Base-by-base conservation (phyloP, 495 filamentous ascomycete species). In the Filosporella fistucella region DNA sequence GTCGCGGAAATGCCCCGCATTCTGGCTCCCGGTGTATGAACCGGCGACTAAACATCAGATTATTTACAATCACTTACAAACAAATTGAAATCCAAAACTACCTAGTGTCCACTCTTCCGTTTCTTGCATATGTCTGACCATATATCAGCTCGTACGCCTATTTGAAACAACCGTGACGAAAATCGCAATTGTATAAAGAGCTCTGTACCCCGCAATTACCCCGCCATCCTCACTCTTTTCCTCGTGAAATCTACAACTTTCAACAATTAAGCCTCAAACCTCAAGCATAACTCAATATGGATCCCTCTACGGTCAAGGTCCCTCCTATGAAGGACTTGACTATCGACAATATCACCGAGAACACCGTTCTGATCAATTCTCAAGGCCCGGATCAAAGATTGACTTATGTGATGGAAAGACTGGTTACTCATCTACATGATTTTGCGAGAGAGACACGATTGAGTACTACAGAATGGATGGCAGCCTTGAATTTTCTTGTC, bases 281-380 rank as follows among this genome's bases (percentile, higher is more conserved):
- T 6, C 13, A 35, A 35, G 13, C 18, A 14, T 20, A 40, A 4
- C n/a, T 11, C 23, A 43, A 29, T 24, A 43, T 43, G 41, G 41
- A 43, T 32, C 41, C 23, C 2, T 20, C 41, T 17, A 43, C 24
- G 4, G 24, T 43, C 41, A 43, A 43, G 6, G 69, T 78, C 56
- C 78, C 77, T 32, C 71, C 75, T 0, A 76, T 88, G 67, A 84
- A 83, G 58, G 76, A 91, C 66, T 71, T 89, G 25, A 91, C 82
- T 11, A 79, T 80, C 54, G 87, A 90, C 56, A 90, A 90, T 64
- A 91, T 93, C 69, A 91, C 88, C 49, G 75, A 81, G 26, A 90
- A 90, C 59, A 80, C 81, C 18, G 74, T 81, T 57, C 71, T 70
- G 17, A 86, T 88, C 62, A 91, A 89, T 68, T 85, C 84, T 13